These are phyloP conservation scores for Podospora didyma DNA, from an alignment of 495 filamentous ascomycete genomes.

Conservation along the genomic window DNA sequence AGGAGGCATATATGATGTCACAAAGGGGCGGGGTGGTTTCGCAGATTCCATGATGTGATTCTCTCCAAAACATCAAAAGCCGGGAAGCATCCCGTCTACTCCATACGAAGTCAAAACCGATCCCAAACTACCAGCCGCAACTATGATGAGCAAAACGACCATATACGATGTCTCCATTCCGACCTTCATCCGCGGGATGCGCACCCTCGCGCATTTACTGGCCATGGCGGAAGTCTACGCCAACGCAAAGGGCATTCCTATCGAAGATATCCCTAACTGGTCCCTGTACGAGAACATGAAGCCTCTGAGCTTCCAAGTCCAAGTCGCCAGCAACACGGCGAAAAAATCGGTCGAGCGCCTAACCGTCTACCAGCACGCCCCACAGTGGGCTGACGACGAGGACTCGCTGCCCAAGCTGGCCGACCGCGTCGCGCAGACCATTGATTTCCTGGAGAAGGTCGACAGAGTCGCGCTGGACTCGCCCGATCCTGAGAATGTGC, in stretches of 20 bases:
- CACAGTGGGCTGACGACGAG: constrained; percentile 30
- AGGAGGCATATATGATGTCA: no score
- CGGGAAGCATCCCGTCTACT: no score
- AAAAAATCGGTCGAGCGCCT: constrained; percentile 34
- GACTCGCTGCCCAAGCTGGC: constrained; percentile 34
- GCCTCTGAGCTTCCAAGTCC: constrained; percentile 40
- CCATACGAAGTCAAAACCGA: no score
- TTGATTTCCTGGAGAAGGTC: constrained; percentile 24
- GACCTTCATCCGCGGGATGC: constrained; percentile 16
- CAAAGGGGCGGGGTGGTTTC: no score
- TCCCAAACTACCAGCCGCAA: no score
- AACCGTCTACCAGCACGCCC: constrained; percentile 23
- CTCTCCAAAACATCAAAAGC: no score
- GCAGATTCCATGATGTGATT: no score
- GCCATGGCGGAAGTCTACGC: constrained; percentile 20
- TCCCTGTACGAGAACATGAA: constrained; percentile 40
- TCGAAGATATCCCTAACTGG: background rate
- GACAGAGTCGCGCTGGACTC: constrained; percentile 34
- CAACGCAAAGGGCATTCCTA: constrained; percentile 12
- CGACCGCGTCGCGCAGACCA: constrained; percentile 31
- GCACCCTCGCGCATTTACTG: constrained; percentile 21
- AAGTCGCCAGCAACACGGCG: constrained; percentile 25
- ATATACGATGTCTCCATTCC: constrained; percentile 25
- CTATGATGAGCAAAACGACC: background rate
- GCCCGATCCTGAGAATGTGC: background rate